Conservation (phyloP, 208 protist species). For the Zelonia costaricensis region DNA sequence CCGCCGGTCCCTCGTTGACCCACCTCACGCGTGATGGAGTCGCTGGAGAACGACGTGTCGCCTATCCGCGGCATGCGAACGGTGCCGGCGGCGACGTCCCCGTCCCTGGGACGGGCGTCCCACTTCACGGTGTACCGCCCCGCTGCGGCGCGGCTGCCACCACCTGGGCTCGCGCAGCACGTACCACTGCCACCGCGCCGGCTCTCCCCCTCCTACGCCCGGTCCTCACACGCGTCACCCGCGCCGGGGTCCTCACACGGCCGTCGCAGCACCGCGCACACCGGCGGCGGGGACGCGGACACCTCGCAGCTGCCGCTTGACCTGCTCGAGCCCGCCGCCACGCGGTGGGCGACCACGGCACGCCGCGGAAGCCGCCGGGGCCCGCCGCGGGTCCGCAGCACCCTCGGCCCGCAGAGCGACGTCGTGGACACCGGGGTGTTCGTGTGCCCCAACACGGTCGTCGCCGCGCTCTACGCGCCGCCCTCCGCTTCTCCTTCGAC, state of each 20-base stretch:
- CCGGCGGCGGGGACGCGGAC: neutral
- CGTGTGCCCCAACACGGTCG: slow-evolving; percentile 42
- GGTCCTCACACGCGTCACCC: slow-evolving; percentile 1
- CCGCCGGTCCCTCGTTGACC: too few species aligned
- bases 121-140: slow-evolving; percentile 7
- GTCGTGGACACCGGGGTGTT: slow-evolving; percentile 42
- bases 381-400: slow-evolving; percentile 25
- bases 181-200: neutral
- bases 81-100: neutral
- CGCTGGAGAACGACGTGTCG: too few species aligned
- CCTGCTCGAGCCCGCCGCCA: slow-evolving; percentile 15
- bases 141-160: too few species aligned
- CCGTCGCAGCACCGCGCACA: neutral
- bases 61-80: too few species aligned
- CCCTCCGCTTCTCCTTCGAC: too few species aligned
- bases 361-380: slow-evolving; percentile 4
- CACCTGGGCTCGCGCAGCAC: too few species aligned
- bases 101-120: slow-evolving; percentile 7
- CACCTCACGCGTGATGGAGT: too few species aligned
- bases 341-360: slow-evolving; percentile 23
- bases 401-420: slow-evolving; percentile 25
- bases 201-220: neutral
- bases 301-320: slow-evolving; percentile 23
- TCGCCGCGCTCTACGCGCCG: slow-evolving; percentile 30
- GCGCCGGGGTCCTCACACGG: neutral